These are phyloP conservation scores for Candolleomyces eurysporus DNA, from an alignment of 768 basidiomycete species.

Conservation along the genomic window DNA sequence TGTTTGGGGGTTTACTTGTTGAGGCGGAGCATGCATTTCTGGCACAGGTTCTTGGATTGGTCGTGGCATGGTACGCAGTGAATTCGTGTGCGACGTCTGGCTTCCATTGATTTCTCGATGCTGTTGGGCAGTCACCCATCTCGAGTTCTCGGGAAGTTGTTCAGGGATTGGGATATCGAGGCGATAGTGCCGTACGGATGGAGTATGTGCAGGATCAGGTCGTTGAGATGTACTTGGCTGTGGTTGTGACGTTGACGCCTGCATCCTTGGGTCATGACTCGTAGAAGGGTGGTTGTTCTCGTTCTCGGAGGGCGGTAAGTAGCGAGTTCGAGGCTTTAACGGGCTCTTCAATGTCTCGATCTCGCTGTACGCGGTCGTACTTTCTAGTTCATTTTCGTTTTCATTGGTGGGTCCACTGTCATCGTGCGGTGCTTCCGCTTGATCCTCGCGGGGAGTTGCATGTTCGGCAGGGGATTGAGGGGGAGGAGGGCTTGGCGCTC, in stretches of 20 bases:
- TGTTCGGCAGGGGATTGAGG: slow-evolving; percentile 4
- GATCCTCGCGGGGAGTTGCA: neutral
- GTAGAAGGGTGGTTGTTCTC: neutral
- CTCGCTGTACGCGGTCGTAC: neutral
- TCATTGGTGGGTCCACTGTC: neutral
- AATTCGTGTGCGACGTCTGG: slow-evolving; percentile 8
- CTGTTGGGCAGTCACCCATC: slow-evolving; percentile 39
- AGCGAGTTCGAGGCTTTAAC: neutral
- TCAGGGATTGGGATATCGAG: slow-evolving; percentile 32
- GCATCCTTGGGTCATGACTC: neutral
- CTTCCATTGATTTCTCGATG: slow-evolving; percentile 24
- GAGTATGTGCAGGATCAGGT: slow-evolving; percentile 12
- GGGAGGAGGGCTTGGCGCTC: neutral
- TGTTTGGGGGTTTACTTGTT: neutral
- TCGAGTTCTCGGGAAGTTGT: slow-evolving; percentile 19
- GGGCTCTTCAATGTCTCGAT: neutral
- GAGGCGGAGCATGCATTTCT: neutral
- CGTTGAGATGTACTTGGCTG: slow-evolving; percentile 1
- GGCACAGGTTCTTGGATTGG: neutral
- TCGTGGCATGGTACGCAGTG: neutral
- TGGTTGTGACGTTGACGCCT: slow-evolving; percentile 4
- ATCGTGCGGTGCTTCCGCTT: neutral
- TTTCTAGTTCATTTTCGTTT: neutral
- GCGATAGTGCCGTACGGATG: slow-evolving; percentile 26
- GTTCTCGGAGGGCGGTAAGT: neutral